These are phyloP conservation scores for Colletotrichum eleusines DNA, from an alignment of 2,329 filamentous ascomycete species.

Conservation along the genomic window DNA sequence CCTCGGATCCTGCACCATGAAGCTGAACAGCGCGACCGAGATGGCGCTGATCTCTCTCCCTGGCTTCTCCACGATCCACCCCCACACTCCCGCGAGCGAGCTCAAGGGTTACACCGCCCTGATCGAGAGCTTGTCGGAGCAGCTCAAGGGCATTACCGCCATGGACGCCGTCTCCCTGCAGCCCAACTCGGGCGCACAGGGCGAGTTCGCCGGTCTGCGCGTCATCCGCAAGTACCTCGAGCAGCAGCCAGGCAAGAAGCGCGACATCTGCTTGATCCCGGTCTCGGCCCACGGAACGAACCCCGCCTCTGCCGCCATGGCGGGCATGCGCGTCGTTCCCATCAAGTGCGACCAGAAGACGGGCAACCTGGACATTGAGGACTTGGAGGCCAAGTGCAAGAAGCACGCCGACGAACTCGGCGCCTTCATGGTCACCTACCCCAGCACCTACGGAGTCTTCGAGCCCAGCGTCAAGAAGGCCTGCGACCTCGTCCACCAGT, in stretches of 20 bases:
- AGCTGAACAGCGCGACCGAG: slow-evolving; percentile 92
- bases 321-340: slow-evolving; percentile 92
- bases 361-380: slow-evolving; percentile 88
- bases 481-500: slow-evolving; percentile 85
- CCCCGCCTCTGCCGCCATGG: slow-evolving; percentile 94
- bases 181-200: slow-evolving; percentile 95
- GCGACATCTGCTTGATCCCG: slow-evolving; percentile 94
- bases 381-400: slow-evolving; percentile 89
- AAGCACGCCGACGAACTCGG: slow-evolving; percentile 87
- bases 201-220: slow-evolving; percentile 91
- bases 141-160: slow-evolving; percentile 86
- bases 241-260: slow-evolving; percentile 73
- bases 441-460: slow-evolving; percentile 94
- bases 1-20: slow-evolving; percentile 97
- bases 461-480: slow-evolving; percentile 89
- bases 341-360: slow-evolving; percentile 90
- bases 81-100: slow-evolving; percentile 75
- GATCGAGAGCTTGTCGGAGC: slow-evolving; percentile 77
- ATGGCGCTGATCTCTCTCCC: slow-evolving; percentile 88
- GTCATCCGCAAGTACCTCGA: slow-evolving; percentile 89
- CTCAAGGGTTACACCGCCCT: slow-evolving; percentile 77
- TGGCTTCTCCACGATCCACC: slow-evolving; percentile 83
- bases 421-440: slow-evolving; percentile 97
- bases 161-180: slow-evolving; percentile 92
- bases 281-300: slow-evolving; percentile 97